Conservation (phyloP, 2,329 filamentous ascomycete genomes). For the Fusarium sp. region DNA sequence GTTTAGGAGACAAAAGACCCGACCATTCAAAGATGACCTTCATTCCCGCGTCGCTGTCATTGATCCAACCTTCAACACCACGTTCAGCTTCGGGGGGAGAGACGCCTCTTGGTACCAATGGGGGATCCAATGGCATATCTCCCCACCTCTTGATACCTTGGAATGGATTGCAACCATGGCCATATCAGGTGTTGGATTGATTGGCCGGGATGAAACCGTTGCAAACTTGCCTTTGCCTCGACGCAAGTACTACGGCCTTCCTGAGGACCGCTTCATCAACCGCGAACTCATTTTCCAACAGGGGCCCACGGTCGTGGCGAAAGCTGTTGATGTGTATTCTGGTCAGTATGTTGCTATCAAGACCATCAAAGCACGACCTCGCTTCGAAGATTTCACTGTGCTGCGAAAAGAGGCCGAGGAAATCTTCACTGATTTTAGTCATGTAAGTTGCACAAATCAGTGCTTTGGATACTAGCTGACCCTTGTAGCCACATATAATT, state of each 20-base stretch:
- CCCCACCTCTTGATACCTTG: background rate
- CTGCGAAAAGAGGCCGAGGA: background rate
- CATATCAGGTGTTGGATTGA: too few species aligned
- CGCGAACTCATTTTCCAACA: background rate
- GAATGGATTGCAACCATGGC: background rate
- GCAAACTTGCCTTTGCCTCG: too few species aligned
- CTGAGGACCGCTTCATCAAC: background rate
- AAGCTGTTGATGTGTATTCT: background rate
- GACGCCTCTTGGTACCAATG: background rate
- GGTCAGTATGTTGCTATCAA: background rate
- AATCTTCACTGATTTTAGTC: background rate
- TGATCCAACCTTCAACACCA: background rate
- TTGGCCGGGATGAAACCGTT: background rate
- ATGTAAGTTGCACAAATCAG: background rate
- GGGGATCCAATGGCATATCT: background rate
- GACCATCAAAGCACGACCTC: background rate
- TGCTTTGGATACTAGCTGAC: background rate
- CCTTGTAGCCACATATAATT: background rate
- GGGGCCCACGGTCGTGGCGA: background rate
- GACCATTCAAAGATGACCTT: too few species aligned
- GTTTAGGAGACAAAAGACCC: too few species aligned
- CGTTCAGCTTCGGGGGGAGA: background rate
- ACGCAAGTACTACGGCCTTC: too few species aligned
- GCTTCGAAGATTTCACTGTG: too few species aligned
- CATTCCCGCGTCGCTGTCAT: background rate